Base-by-base conservation (phyloP, 257 asterid species). In the Plantago ovata region DNA sequence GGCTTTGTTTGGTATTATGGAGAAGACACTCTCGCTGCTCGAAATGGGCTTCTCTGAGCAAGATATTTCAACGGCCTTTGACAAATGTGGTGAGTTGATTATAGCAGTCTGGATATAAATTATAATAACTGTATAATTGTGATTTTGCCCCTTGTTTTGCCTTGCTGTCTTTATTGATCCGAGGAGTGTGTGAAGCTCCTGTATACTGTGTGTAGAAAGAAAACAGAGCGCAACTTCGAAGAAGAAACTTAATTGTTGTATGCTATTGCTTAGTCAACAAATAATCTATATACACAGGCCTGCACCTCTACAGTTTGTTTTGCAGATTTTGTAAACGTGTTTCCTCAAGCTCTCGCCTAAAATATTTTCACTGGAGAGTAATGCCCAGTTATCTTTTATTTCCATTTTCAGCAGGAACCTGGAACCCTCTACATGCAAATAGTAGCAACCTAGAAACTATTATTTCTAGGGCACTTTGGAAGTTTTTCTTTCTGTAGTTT, bases 31-130 rank as follows among this genome's bases (percentile, higher is more conserved):
- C 51, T 68, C 66, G 67, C 67, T 93, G 72, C 81, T 89, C 56
- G 97, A 89, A 61, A 93, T 93, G 91, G 98, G 98, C 42, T 93
- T 93, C 71, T 52, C 95, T 16, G 98, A 93, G 64, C 65, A 76
- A 7, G 95, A 86, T 50, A 83, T 89, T 68, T 93, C 98, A 22
- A 64, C 72, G 42, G 96, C 90, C 73, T 84, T 86, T 69, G 98
- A 89, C 58, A 88, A 58, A 77, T 81, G 84, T 21, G 96, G 97
- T 89, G 75, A 80, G 98, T 51, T 66, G 56, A 43, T 70, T 70
- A 57, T 44, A 40, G 49, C 62, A 60, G 38, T 49, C 3, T n/a
- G 40, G 36, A 40, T 13, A 50, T 60, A 48, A 23, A 51, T 28
- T 32, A 28, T 38, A 23, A 10, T 19, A 28, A 54, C 13, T 49